Base-by-base conservation (phyloP, 2,329 filamentous ascomycete species). In the Pestalotiopsis sp. region DNA sequence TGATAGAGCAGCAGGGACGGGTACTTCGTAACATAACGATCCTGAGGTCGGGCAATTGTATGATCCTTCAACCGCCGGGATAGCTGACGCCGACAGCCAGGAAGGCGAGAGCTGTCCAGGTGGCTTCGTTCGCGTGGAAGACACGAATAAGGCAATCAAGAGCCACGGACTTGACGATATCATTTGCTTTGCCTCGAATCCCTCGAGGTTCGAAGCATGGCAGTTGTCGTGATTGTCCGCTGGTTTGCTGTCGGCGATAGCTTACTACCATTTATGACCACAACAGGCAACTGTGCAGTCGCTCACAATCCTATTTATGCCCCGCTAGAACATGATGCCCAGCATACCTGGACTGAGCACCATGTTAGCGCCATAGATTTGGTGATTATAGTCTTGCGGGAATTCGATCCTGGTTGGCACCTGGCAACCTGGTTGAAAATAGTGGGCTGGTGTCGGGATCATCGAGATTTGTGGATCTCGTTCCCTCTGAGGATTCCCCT, bases 271-370 rank as follows among this genome's bases (percentile, higher is more conserved):
- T 62, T 36, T n/a, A n/a, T 13, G n/a, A 38, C 59, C 59, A 41
- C 23, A 64, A 41, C n/a, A 13, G 61, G 61, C 38, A 64, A 64
- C 39, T 64, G 36, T 49, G 38, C 61, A 64, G 61, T 27, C 61
- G 41, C 39, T 64, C 61, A 49, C 61, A 64, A 64, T 64, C 20
- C n/a, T 62, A 62, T 38, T 62, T 38, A 38, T 38, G 58, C 58
- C 58, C 58, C 58, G 31, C 58, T 23, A 12, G 12, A 61, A n/a
- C 23, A 61, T 20, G 27, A 31, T 23, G 25, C 58, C 58, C 25
- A 61, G 58, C 58, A 38, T 58, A 27, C 25, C 25, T 58, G 4
- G n/a, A 58, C 52, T 58, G 52, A 12, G 20, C n/a, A n/a, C 20
- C n/a, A 27, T 12, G 12, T 58, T 36, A 36, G 36, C 25, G n/a